Evolutionary conservation across 192 early-diverging fungal genomes (phyloP), one percentile per base, ranked within the genome.

Genomic region (Geranomyces michiganensis): DNA sequence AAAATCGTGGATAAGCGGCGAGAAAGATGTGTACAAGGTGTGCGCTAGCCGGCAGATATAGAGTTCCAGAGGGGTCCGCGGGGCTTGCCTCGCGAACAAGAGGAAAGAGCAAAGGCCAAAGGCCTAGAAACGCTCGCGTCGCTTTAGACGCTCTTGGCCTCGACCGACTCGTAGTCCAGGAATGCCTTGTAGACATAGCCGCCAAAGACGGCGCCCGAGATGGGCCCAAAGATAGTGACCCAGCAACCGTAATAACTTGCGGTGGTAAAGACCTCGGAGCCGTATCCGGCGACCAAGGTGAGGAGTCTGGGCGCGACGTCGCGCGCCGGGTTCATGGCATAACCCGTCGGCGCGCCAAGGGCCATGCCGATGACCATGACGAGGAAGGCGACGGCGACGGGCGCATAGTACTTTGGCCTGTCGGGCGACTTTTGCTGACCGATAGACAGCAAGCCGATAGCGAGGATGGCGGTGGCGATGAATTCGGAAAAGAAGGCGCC

Each of bases 311-410:
- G 78, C 14, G 62, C 78, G 45, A 79, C 69, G 61, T 79, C 78
- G 5, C 78, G 30, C 14, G 76, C 78, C 32, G 78, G 78, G 48
- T 79, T 79, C 36, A 79, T 69, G 46, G 74, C 70, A 61, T 71
- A 70, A 33, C 72, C 78, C 0, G 78, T 74, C 5, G 43, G 19
- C 10, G 78, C 32, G 15, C 78, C 78, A 13, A 79, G 56, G 17
- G 65, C 21, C 56, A 70, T 70, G 12, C 68, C 68, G 56, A 70
- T 58, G 41, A 13, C 68, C 30, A 61, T 41, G 26, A 70, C 44
- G 10, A 70, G 68, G 15, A 70, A 36, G 21, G 36, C 30, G 21
- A 56, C 33, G 31, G 68, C 68, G 2, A 70, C 30, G 19, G 68
- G 56, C 1, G 29, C 32, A 33, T 70, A 31, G 58, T 14, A 17